phyloP scores from a whole-genome alignment of 371 early-diverging fungal genomes.

The Choanephora cucurbitarum region DNA sequence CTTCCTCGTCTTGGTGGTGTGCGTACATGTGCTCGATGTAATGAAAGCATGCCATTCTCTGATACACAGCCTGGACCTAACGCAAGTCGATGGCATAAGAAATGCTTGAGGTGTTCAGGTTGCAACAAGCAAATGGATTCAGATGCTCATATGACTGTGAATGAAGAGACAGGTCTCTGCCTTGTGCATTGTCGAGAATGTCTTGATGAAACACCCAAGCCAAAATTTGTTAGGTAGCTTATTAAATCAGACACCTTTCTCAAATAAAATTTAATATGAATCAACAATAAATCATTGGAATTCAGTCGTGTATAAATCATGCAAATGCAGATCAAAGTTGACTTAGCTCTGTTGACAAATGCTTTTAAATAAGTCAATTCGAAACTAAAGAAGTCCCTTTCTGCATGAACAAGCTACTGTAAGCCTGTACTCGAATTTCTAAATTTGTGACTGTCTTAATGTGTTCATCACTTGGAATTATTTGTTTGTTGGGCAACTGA shows the following conservation, averaged over 20 bases:
- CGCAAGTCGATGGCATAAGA: conserved; percentile 57
- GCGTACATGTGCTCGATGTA: conserved; percentile 52
- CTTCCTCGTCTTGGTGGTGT: conserved; percentile 54
- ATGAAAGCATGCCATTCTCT: conserved; percentile 46
- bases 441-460: too few relatives aligned
- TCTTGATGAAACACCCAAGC: conserved; percentile 25
- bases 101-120: conserved; percentile 48
- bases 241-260: too few relatives aligned
- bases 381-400: too few relatives aligned
- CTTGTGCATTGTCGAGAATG: conserved; percentile 54
- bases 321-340: too few relatives aligned
- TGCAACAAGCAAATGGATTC: conserved; percentile 60
- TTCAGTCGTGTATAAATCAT: too few relatives aligned
- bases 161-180: conserved; percentile 34
- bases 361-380: too few relatives aligned
- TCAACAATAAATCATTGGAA: too few relatives aligned
- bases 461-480: too few relatives aligned
- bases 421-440: too few relatives aligned
- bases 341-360: too few relatives aligned
- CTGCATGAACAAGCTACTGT: too few relatives aligned
- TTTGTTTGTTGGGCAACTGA: background rate
- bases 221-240: conserved; percentile 29
- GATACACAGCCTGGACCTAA: conserved; percentile 56
- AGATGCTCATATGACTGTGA: conserved; percentile 41
- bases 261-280: too few relatives aligned